Base-by-base conservation (phyloP, 805 yeast genomes). In the Kodamaea leandrae region DNA sequence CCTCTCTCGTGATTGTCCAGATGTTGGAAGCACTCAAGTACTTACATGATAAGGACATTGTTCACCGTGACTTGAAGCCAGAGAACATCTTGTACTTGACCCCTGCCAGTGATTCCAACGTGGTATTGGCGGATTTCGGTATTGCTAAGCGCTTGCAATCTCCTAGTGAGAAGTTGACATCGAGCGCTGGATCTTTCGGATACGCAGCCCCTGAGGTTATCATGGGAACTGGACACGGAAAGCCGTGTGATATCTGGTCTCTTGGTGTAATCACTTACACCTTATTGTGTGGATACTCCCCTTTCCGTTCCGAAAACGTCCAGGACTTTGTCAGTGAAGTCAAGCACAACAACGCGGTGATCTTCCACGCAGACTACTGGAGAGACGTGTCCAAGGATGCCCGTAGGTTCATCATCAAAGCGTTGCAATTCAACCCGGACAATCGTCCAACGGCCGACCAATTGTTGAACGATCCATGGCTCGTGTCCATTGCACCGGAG, bases 161-260 rank as follows among this genome's bases (percentile, higher is more conserved):
- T 9, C 73, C 78, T 3, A 76, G 79, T 50, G 87, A 84, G 42
- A 66, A 77, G 45, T 68, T 87, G 44, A 79, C 74, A 23, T 69
- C 83, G 16, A 82, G 86, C 30, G 96, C 96, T 1, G 98, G 98
- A 1, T 86, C 96, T 1, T 82, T 87, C 63, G 98, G 99, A 1
- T 91, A 91, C 60, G 96, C 96, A 24, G 98, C 98, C 0, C 99
- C 99, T 0, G 99, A 91, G 57, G 89, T 91, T 6, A 74, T 91
- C 27, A 65, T 80, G 30, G 81, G 85, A 12, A 69, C 72, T 28
- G 98, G 96, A 6, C 97, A 91, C 63, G 96, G 96, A 28, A 87
- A 86, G 54, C 91, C 96, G 1, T 91, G 96, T 64, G 99, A 91
- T 60, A 77, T 91, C 41, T 91, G 99, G 99, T 85, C 96, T 1